Evolutionary conservation across 139 green algal species (phyloP), one percentile per base, ranked within the genome.

Genomic region (Diplosphaera chodatii): DNA sequence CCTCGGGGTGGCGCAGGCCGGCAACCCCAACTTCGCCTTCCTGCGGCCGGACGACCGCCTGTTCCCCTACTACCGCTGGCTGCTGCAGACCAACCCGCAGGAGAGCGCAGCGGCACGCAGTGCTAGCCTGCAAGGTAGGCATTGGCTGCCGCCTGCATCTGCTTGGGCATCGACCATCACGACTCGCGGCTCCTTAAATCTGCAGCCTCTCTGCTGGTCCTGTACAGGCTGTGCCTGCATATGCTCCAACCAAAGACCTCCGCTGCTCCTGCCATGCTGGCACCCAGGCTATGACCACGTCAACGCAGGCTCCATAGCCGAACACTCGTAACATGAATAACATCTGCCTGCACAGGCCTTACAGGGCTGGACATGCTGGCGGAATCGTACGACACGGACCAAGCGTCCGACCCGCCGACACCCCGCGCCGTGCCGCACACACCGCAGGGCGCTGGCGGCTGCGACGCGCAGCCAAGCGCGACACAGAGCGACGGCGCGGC

Each of bases 1-100:
- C 72, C 79, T 94, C 76, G 76, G 86, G 2, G 84, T 94, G 55
- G 76, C 81, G 78, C 87, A 91, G 55, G 85, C 77, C 20, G 40
- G 28, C 63, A 88, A 91, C 66, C 74, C 81, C 0, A 79, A 74
- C 37, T 91, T 92, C 56, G 48, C 27, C 25, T 92, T 92, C 63
- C 78, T 92, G 27, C 27, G 79, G 8, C 84, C 83, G 3, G 64
- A 41, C 20, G 34, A 85, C 73, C 63, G 33, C 30, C 67, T 76
- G 22, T 74, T 84, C 67, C 63, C 78, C 8, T 92, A 89, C 75
- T 92, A 86, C 72, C 74, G 79, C 27, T 92, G 87, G 87, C 67
- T 92, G 5, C 69, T 89, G 13, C 33, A 84, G 23, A 67, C 63
- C 4, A 28, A 71, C 16, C 77, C 82, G 25, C 32, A 79, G 56